A percentile compares a stretch with the other conserved stretches of the same genome.
Conservation (phyloP, 2,329 filamentous ascomycete species). For the Penicillium rolfsii region DNA sequence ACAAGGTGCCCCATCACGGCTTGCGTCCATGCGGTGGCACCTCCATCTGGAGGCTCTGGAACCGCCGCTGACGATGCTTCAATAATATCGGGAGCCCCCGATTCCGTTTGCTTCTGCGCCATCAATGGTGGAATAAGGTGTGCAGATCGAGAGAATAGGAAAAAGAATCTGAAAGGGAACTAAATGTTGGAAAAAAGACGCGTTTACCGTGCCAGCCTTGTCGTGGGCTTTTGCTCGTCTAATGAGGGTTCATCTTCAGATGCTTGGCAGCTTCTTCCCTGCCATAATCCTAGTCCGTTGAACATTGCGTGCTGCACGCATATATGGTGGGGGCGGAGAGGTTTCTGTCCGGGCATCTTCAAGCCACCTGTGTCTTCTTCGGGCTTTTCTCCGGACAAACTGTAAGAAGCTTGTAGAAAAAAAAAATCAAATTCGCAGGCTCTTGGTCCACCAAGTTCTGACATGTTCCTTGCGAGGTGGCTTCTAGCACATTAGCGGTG, state of each 20-base stretch:
- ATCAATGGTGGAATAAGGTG: background rate
- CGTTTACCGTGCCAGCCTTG: background rate
- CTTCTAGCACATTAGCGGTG: background rate
- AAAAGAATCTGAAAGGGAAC: background rate
- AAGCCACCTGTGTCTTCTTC: background rate
- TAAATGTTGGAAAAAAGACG: background rate
- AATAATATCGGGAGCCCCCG: background rate
- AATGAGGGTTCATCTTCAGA: background rate
- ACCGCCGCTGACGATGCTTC: conserved; percentile 1
- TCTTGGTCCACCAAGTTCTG: background rate
- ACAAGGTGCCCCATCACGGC: conserved; percentile 20
- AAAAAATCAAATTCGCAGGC: background rate
- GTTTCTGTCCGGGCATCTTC: background rate
- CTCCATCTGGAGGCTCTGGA: conserved; percentile 20
- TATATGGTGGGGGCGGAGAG: background rate
- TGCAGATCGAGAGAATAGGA: background rate
- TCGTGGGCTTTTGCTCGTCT: background rate
- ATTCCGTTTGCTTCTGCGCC: background rate
- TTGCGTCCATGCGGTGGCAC: conserved; percentile 28
- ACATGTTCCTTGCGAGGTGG: background rate
- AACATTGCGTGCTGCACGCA: background rate
- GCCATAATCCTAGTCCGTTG: background rate
- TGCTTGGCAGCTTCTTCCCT: background rate
- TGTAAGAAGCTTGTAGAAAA: background rate
- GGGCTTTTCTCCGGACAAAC: background rate